Conservation (phyloP, 176 grass and related monocot species). For the Luzula sylvatica region DNA sequence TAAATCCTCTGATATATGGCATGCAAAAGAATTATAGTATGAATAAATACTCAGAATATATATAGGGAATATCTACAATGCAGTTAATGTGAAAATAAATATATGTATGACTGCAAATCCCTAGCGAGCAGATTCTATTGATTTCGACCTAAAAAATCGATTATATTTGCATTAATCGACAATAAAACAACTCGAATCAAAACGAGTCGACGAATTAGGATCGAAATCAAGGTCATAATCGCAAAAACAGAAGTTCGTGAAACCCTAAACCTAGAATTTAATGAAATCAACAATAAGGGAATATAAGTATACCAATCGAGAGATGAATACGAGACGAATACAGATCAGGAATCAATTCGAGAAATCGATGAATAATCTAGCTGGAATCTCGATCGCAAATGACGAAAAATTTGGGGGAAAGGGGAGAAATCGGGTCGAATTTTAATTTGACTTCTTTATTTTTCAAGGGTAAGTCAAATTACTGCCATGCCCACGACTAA, state of each 20-base stretch:
- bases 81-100: too few species aligned
- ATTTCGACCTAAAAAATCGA: constrained; percentile 1
- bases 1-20: neutral
- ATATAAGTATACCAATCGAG: constrained; percentile 16
- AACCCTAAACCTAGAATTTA: constrained; percentile 47
- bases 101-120: too few species aligned
- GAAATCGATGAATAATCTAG: neutral
- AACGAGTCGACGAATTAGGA: constrained; percentile 10
- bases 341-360: constrained; percentile 25
- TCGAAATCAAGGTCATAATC: constrained; percentile 20
- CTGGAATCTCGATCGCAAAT: constrained; percentile 18
- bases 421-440: constrained; percentile 13
- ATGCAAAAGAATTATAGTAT: neutral
- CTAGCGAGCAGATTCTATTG: neutral
- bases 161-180: constrained; percentile 9
- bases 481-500: neutral
- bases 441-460: constrained; percentile 10
- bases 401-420: constrained; percentile 18
- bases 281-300: constrained; percentile 15
- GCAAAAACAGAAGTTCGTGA: neutral
- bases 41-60: neutral
- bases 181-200: constrained; percentile 3
- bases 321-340: constrained; percentile 1
- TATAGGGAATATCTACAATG: too few species aligned
- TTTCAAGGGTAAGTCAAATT: neutral